These are phyloP conservation scores for Metschnikowia baotianmanensis DNA, from an alignment of 805 yeast species.

Conservation along the genomic window DNA sequence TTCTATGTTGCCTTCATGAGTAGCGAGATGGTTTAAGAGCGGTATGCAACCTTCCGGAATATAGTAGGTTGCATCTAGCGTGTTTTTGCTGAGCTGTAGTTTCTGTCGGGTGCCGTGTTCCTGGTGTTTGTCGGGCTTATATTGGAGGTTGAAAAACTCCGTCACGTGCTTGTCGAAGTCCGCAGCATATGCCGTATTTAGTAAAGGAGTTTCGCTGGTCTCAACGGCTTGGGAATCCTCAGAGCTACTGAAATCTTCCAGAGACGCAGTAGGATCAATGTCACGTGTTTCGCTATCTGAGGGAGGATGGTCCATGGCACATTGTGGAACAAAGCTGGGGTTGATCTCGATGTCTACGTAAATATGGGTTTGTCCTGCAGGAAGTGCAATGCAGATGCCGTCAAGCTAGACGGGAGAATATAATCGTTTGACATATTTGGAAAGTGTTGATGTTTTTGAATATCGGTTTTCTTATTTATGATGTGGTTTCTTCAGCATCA, in stretches of 20 bases:
- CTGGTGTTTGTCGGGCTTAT: not conserved
- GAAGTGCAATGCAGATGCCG: not conserved
- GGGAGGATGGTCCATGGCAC: not conserved
- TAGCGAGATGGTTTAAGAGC: not conserved
- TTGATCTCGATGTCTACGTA: not conserved
- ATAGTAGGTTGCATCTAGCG: conserved; percentile 11
- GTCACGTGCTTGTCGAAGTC: conserved; percentile 12
- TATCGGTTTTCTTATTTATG: too few species aligned
- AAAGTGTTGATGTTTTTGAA: too few species aligned
- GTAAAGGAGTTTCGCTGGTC: not conserved
- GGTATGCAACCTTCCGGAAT: conserved; percentile 3
- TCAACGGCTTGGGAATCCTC: not conserved
- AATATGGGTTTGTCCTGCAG: not conserved
- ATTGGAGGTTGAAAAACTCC: conserved; percentile 10
- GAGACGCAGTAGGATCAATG: not conserved
- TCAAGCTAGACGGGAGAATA: too few species aligned
- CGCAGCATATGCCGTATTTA: not conserved
- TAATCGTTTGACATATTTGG: too few species aligned
- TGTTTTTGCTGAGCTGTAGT: conserved; percentile 14
- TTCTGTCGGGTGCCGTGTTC: not conserved
- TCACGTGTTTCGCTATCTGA: not conserved
- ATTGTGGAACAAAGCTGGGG: not conserved
- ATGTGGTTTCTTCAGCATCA: too few species aligned
- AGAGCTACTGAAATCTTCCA: not conserved
- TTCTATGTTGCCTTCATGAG: too few species aligned